Percentiles rank a stretch among this genome's conserved stretches.
Evolutionary conservation across 805 yeast species (phyloP).

Genomic region (Starmerella sirachaensis): DNA sequence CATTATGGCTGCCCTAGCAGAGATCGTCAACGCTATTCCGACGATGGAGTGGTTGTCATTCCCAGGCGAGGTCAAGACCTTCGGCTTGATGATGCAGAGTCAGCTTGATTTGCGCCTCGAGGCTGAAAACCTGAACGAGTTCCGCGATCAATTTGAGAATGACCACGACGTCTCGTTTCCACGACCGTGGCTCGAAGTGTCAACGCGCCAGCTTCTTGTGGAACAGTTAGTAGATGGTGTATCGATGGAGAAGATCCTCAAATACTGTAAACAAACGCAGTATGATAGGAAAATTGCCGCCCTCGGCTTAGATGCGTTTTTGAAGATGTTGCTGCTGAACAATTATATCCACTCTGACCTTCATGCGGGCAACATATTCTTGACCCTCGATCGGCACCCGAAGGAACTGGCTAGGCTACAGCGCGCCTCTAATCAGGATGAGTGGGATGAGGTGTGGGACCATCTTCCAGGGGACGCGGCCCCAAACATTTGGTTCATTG

Average conservation of each 20-base stretch:
- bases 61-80: constrained; percentile 88
- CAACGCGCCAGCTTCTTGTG: constrained; percentile 62
- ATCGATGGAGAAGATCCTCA: constrained; percentile 62
- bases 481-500: constrained; percentile 76
- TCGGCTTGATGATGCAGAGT: constrained; percentile 68
- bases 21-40: constrained; percentile 57
- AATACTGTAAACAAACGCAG: constrained; percentile 24
- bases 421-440: constrained; percentile 25
- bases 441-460: constrained; percentile 39
- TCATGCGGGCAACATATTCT: constrained; percentile 91
- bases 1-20: constrained; percentile 76
- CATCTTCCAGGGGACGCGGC: constrained; percentile 45
- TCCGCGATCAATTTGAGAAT: constrained; percentile 53
- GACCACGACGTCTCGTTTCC: constrained; percentile 65
- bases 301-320: constrained; percentile 77
- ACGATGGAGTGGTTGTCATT: constrained; percentile 96
- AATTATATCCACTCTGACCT: constrained; percentile 93
- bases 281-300: constrained; percentile 50
- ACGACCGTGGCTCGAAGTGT: constrained; percentile 49
- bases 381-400: constrained; percentile 24
- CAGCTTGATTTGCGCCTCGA: constrained; percentile 88
- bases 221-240: constrained; percentile 80
- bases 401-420: constrained; percentile 22
- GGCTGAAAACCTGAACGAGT: constrained; percentile 63
- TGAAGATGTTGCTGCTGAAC: constrained; percentile 84